phyloP scores from a whole-genome alignment of 768 basidiomycete genomes.

The Podaxis sp. region DNA sequence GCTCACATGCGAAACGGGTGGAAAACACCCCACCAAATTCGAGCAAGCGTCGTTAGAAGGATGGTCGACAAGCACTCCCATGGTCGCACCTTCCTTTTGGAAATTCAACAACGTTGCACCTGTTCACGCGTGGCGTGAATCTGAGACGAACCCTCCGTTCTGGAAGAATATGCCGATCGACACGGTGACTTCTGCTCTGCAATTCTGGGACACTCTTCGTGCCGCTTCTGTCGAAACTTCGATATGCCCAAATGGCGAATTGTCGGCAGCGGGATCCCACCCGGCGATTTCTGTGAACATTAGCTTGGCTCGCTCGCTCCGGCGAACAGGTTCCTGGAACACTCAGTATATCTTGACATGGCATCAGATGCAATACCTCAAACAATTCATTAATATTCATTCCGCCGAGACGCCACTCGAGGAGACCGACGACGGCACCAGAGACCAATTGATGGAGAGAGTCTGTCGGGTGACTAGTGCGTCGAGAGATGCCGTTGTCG shows the following conservation, averaged over 20 bases:
- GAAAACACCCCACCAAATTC: conserved; percentile 44
- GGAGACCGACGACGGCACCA: conserved; percentile 34
- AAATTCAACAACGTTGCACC: conserved; percentile 54
- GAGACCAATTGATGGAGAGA: conserved; percentile 37
- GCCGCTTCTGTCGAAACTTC: conserved; percentile 41
- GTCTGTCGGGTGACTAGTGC: conserved; percentile 57
- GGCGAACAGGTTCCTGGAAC: conserved; percentile 60
- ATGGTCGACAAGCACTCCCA: conserved; percentile 43
- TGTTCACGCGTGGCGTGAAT: conserved; percentile 57
- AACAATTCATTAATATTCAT: conserved; percentile 42
- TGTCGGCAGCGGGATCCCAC: conserved; percentile 4
- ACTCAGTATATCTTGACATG: conserved; percentile 59
- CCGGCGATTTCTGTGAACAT: conserved; percentile 21
- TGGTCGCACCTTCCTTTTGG: conserved; percentile 63
- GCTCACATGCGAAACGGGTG: conserved; percentile 43
- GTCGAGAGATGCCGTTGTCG: conserved; percentile 45
- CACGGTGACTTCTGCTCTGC: conserved; percentile 35
- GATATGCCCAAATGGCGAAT: conserved; percentile 16
- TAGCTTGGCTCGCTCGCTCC: conserved; percentile 47
- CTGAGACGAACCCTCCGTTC: conserved; percentile 49
- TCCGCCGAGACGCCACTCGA: conserved; percentile 48
- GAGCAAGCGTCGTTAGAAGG: conserved; percentile 40
- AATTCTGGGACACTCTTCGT: conserved; percentile 60
- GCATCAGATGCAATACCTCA: conserved; percentile 67
- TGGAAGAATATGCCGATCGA: conserved; percentile 48